A percentile compares a stretch with the other conserved stretches of the same genome.
Evolutionary conservation across 371 early-diverging fungal species (phyloP).

Genomic region (Parasitella parasitica): DNA sequence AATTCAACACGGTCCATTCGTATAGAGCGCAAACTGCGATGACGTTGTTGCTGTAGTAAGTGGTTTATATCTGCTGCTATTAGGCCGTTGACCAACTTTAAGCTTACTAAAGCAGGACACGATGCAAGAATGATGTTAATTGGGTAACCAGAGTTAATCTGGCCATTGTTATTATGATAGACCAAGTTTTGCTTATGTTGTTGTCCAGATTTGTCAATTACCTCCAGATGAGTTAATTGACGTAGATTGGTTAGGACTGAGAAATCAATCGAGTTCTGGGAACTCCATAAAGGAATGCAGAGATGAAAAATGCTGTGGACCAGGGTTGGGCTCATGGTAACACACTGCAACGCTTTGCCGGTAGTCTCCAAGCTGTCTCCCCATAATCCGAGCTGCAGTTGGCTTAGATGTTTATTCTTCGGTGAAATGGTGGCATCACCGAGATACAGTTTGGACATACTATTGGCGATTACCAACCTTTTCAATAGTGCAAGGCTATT

Average conservation of each 20-base stretch:
- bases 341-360: neutral
- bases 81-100: neutral
- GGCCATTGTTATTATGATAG: neutral
- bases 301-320: neutral
- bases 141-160: neutral
- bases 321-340: neutral
- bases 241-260: neutral
- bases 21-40: neutral
- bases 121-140: neutral
- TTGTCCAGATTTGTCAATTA: neutral
- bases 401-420: neutral
- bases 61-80: neutral
- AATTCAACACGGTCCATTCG: neutral
- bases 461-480: neutral
- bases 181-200: neutral
- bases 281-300: slow-evolving; percentile 1
- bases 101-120: neutral
- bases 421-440: neutral
- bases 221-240: neutral
- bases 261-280: neutral
- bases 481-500: neutral
- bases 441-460: slow-evolving; percentile 3
- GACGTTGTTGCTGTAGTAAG: neutral
- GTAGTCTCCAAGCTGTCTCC: neutral
- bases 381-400: neutral